Evolutionary conservation across 805 yeast genomes (phyloP), one percentile per base, ranked within the genome.

Genomic region (Ogataea corticis): DNA sequence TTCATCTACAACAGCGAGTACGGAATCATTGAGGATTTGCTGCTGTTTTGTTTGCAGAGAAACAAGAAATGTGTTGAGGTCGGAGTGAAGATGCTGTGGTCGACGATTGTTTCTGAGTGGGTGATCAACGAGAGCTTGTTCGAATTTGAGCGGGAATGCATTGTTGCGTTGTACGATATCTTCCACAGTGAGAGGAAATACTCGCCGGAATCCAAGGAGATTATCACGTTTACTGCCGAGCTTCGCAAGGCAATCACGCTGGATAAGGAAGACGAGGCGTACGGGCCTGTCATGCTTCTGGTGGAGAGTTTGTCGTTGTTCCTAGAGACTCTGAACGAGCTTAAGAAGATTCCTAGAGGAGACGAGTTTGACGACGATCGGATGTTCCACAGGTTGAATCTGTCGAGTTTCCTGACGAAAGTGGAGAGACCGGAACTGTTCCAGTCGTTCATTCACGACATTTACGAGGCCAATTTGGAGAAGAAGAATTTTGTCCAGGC

Each of bases 351-450:
- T 46, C 96, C 96, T 12, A 76, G 74, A 38, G 90, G 90, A 15
- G 82, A 82, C 33, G 96, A 88, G 58, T 90, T 85, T 64, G 92
- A 86, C 56, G 92, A 87, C 62, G 96, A 89, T 64, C 73, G 96
- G 58, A 83, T 90, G 4, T 85, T 86, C 76, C 86, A 85, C 61
- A 80, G 80, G 48, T 72, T 89, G 59, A 85, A 83, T 56, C 82
- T 88, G 57, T 79, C 87, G 50, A 83, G 89, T 33, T 87, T 80
- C 66, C 72, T 89, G 63, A 77, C 84, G 73, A 81, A 85, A 53
- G 89, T 87, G 33, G 80, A 83, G 59, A 81, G 82, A 55, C 92
- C 94, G 0, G 94, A 87, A 62, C 71, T 85, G 46, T 83, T 88
- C 65, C 85, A 85, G 62, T 77, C 86, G n/a, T 85, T 87, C 61